phyloP scores from a whole-genome alignment of 106 monocot genomes.

The Gastrodia elata region DNA sequence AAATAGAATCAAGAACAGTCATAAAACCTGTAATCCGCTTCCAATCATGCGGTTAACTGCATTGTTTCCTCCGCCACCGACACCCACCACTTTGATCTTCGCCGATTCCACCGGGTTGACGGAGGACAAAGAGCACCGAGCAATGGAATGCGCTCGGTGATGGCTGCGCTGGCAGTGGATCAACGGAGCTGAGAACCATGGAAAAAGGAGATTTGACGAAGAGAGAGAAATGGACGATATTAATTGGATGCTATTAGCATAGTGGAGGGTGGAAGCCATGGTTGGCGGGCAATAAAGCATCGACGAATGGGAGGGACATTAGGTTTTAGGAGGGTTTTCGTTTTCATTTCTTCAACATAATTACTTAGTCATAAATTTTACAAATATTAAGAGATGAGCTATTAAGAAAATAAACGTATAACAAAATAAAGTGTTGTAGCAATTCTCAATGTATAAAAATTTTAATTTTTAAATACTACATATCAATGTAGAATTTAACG shows the following conservation, averaged over 20 bases:
- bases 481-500: no score
- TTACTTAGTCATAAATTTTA: no score
- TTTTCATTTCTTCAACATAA: no score
- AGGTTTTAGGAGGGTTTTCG: conserved; percentile 1
- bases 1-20: not conserved
- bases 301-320: not conserved
- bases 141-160: not conserved
- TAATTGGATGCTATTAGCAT: not conserved
- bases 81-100: conserved; percentile 88
- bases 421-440: no score
- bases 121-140: not conserved
- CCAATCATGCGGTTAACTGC: conserved; percentile 97
- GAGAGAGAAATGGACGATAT: not conserved
- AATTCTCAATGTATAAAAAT: no score
- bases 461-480: no score
- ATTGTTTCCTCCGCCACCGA: conserved; percentile 97
- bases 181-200: not conserved
- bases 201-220: not conserved
- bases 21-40: conserved; percentile 73
- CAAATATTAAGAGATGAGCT: no score
- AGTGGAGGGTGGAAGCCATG: conserved; percentile 3
- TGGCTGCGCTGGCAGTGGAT: not conserved
- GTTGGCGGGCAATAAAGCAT: not conserved
- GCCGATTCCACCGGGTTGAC: conserved; percentile 17
- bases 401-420: no score